A percentile compares a stretch with the other conserved stretches of the same genome.
These are phyloP conservation scores for Penicillium turbatum DNA, from an alignment of 495 filamentous ascomycete genomes.

Conservation along the genomic window DNA sequence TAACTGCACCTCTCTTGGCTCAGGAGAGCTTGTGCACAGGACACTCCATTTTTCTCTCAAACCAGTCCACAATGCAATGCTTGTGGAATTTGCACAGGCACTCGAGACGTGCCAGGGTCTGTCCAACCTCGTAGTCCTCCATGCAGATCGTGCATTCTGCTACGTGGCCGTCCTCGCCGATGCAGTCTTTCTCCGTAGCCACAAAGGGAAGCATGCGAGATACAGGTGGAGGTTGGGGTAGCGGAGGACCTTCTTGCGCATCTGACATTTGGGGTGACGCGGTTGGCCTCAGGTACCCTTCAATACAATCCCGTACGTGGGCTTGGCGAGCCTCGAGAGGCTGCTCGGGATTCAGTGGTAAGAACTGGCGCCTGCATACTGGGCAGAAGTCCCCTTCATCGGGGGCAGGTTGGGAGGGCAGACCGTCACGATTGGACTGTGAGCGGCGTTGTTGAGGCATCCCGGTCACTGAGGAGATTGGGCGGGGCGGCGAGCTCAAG, in stretches of 20 bases:
- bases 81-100: conserved; percentile 93
- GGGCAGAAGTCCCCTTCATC: conserved; percentile 88
- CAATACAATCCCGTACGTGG: conserved; percentile 77
- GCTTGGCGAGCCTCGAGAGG: conserved; percentile 62
- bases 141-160: conserved; percentile 92
- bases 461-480: conserved; percentile 10
- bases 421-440: conserved; percentile 7
- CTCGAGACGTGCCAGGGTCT: conserved; percentile 77
- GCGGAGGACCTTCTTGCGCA: conserved; percentile 18
- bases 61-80: conserved; percentile 58
- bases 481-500: neutral
- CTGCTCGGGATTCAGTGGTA: conserved; percentile 56
- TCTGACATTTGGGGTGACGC: conserved; percentile 12
- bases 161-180: conserved; percentile 55
- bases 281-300: conserved; percentile 26
- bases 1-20: neutral
- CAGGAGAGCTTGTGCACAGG: conserved; percentile 49
- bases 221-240: conserved; percentile 20
- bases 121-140: conserved; percentile 87
- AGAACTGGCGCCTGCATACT: conserved; percentile 75
- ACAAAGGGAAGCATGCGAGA: conserved; percentile 62
- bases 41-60: conserved; percentile 50
- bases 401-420: conserved; percentile 36
- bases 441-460: conserved; percentile 16
- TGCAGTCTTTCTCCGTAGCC: conserved; percentile 89